Evolutionary conservation across 345 rosid genomes (phyloP), one percentile per base, ranked within the genome.

Genomic region (Pistacia atlantica): DNA sequence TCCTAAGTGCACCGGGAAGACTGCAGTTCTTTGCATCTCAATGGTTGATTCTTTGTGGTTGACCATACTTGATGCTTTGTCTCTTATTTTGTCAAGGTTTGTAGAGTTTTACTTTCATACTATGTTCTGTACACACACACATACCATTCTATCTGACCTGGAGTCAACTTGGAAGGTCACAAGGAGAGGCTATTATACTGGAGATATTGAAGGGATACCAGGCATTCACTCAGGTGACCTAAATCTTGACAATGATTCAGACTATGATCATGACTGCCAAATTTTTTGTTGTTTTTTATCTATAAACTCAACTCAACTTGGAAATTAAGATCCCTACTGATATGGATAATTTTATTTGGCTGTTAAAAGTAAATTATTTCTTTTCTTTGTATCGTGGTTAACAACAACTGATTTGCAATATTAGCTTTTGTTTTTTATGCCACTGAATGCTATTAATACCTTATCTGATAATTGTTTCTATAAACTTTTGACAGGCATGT

Each of bases 201-300:
- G 99, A 96, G 84, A 92, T 96, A 85, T 82, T 96, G 64, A 96
- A 96, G 85, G 98, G 97, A 71, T 96, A 96, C 77, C 99, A 96
- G 80, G 99, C 99, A 84, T 96, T 96, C 83, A 96, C 97, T 75
- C 99, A 96, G 99, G 99, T 93, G 83, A 80, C 65, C 56, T 46
- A 61, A 42, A 20, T 72, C 17, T 66, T 67, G 52, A 33, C 33
- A n/a, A 16, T 66, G 42, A 52, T 25, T 58, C 48, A 31, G 42
- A 11, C 14, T 18, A 33, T 17, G 17, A 35, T 66, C 54, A 49
- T 57, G 35, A 31, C 77, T 77, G 55, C 62, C 46, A 42, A 42
- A 38, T 46, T 8, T 42, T 42, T 42, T 42, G 8, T 61, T 31
- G 42, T 67, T 54, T 63, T 62, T 28, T 70, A 54, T 64, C 48